A percentile compares a stretch with the other conserved stretches of the same genome.
These are phyloP conservation scores for Coemansia sp. DNA, from an alignment of 192 early-diverging fungal species.

Conservation along the genomic window DNA sequence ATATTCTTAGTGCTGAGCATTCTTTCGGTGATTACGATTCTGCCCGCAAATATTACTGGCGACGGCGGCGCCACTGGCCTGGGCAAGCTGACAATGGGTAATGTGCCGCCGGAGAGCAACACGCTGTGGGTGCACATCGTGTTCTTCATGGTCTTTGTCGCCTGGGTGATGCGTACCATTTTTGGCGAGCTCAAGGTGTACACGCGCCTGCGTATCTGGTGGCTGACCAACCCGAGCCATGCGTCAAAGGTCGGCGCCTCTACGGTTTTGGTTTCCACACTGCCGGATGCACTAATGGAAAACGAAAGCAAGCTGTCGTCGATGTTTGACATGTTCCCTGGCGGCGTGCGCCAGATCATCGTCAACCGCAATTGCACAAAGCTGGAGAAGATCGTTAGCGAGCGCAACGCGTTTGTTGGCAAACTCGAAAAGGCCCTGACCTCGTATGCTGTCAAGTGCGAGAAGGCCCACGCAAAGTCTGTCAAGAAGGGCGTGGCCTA, in stretches of 20 bases:
- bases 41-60: conserved; percentile 70
- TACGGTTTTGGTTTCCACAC: conserved; percentile 72
- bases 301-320: conserved; percentile 49
- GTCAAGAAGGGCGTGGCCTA: conserved; percentile 25
- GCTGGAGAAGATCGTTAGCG: conserved; percentile 55
- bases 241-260: conserved; percentile 57
- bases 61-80: conserved; percentile 52
- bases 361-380: conserved; percentile 64
- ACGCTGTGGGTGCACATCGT: conserved; percentile 77
- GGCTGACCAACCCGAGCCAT: conserved; percentile 58
- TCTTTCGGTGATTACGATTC: conserved; percentile 63
- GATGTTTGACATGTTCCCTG: conserved; percentile 67
- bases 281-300: conserved; percentile 63
- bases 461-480: conserved; percentile 46
- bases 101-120: conserved; percentile 53
- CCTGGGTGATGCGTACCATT: conserved; percentile 57
- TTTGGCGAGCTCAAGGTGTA: conserved; percentile 65
- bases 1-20: conserved; percentile 67
- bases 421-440: conserved; percentile 61
- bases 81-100: conserved; percentile 66
- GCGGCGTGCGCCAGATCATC: conserved; percentile 70
- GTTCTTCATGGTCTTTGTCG: conserved; percentile 53
- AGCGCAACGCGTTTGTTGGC: conserved; percentile 56
- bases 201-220: conserved; percentile 67
- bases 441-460: conserved; percentile 53